Evolutionary conservation across 768 basidiomycete genomes (phyloP).

Genomic region (Tylopilus felleus): DNA sequence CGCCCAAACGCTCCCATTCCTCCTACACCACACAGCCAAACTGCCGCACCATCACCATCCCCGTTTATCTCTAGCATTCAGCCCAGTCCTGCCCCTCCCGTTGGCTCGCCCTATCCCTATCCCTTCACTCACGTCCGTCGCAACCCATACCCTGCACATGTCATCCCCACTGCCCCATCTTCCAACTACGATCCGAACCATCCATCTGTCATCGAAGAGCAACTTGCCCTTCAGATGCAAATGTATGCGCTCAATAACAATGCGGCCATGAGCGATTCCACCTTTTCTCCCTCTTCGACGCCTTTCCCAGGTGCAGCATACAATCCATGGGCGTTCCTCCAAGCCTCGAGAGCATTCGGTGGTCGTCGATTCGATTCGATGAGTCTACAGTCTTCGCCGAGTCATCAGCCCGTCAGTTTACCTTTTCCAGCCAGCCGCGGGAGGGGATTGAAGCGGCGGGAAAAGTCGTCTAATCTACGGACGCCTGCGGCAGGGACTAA

Average conservation of each 20-base stretch:
- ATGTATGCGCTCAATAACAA: conserved; percentile 72
- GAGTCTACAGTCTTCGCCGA: conserved; percentile 51
- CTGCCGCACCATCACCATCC: conserved; percentile 69
- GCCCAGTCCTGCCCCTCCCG: conserved; percentile 52
- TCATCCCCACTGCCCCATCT: conserved; percentile 41
- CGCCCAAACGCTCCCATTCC: conserved; percentile 77
- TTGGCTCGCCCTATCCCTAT: conserved; percentile 77
- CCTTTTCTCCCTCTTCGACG: conserved; percentile 71
- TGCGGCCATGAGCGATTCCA: conserved; percentile 62
- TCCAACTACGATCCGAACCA: conserved; percentile 41
- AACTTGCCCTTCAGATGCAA: conserved; percentile 74
- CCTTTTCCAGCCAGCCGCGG: conserved; percentile 50
- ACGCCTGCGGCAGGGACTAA: conserved; percentile 15
- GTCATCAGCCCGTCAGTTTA: conserved; percentile 36
- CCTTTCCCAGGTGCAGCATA: conserved; percentile 65
- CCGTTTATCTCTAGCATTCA: conserved; percentile 56
- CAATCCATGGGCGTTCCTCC: conserved; percentile 72
- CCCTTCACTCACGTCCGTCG: conserved; percentile 73
- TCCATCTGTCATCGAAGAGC: conserved; percentile 56
- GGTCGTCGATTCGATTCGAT: conserved; percentile 44
- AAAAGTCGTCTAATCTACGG: conserved; percentile 37
- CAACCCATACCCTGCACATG: conserved; percentile 37
- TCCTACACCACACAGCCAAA: conserved; percentile 74
- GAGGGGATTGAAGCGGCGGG: conserved; percentile 44
- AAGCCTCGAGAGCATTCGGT: conserved; percentile 49